Evolutionary conservation across 148 eudicot species (phyloP), one percentile per base, ranked within the genome.

Genomic region (Linanthus parryae): DNA sequence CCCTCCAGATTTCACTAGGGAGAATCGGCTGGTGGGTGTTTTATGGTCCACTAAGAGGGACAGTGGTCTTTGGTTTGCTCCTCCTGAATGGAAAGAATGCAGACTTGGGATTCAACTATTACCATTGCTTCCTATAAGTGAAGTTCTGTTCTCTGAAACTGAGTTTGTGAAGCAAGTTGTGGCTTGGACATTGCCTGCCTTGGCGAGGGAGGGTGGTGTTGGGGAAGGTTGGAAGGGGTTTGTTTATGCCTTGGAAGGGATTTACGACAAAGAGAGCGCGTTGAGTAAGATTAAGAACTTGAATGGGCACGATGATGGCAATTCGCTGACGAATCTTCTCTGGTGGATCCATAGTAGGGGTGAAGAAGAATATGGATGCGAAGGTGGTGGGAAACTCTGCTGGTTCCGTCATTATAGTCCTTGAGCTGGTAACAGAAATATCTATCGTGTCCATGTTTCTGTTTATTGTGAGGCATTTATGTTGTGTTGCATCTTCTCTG

Each of bases 261-360:
- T 77, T 11, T 88, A 82, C 52, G 81, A 88, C 51, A 75, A 64
- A 43, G 68, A 57, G 0, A 61, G 58, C 38, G 81, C 76, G 43
- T 46, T 82, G 37, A 59, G 70, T 30, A 72, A 78, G 34, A 72
- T 75, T 44, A 66, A 72, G 59, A 70, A 38, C 20, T 56, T 82
- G 72, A 61, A 62, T 14, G 88, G 78, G 20, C 44, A 44, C 36
- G 88, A 82, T 69, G 88, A 82, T 51, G 88, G 88, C 16, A 72
- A 69, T 50, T 77, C 88, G 4, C 64, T 74, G 10, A 66, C 83
- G 5, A 82, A 82, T 62, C 72, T 78, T 11, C 57, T 82, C 3
- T 82, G 88, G 88, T 88, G 96, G 96, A 61, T 84, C 47, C 76
- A 84, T 42, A 88, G 89, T 44, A 68, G 96, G 58, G 79, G 65